These are phyloP conservation scores for Suillus decipiens DNA, from an alignment of 768 basidiomycete species.

Conservation along the genomic window DNA sequence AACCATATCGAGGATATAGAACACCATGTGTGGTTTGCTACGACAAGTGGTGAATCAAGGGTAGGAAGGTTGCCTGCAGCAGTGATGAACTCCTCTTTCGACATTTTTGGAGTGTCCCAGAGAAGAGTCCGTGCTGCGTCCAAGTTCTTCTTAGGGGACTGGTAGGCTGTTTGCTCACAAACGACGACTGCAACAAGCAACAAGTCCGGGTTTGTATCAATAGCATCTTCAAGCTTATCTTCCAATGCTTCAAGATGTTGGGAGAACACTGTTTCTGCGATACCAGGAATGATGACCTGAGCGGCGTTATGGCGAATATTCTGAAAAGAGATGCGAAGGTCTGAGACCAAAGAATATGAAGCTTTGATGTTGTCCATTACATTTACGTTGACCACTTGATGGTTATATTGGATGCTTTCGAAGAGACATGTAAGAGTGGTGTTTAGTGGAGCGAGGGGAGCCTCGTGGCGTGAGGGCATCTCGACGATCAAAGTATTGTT, in stretches of 20 bases:
- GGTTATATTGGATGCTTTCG: background rate
- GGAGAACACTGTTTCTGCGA: background rate
- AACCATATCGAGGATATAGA: too few relatives aligned
- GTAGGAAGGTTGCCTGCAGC: too few relatives aligned
- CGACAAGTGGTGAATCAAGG: too few relatives aligned
- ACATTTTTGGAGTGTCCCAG: too few relatives aligned
- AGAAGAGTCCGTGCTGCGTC: too few relatives aligned
- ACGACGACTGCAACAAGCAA: too few relatives aligned
- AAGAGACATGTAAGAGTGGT: background rate
- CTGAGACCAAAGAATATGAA: background rate
- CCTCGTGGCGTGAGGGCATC: background rate
- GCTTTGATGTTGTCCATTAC: background rate
- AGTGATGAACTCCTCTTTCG: too few relatives aligned
- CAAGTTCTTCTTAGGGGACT: too few relatives aligned
- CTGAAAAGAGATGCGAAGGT: background rate
- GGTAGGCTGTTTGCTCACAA: too few relatives aligned
- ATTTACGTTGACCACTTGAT: background rate
- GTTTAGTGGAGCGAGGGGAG: background rate
- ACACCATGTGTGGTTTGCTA: too few relatives aligned
- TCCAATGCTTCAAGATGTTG: accelerated
- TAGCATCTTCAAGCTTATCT: background rate
- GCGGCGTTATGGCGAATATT: background rate
- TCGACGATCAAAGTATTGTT: background rate
- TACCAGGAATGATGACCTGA: background rate
- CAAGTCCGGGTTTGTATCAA: too few relatives aligned